Evolutionary conservation across 2,329 filamentous ascomycete genomes (phyloP).

Genomic region (Cadophora sp.): DNA sequence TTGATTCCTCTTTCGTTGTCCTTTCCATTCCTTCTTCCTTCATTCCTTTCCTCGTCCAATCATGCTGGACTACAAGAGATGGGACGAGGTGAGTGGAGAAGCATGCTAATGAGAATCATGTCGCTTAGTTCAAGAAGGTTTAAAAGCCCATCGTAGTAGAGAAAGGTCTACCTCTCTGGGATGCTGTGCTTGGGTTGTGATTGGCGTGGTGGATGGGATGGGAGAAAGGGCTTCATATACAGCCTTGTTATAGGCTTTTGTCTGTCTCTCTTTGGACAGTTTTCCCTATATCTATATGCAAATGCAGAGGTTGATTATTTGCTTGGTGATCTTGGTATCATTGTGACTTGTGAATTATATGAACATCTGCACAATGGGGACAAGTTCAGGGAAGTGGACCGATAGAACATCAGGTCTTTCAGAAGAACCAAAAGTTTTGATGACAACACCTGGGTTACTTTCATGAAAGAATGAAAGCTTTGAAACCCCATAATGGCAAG

Average conservation of each 20-base stretch:
- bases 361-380: too few relatives aligned
- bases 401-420: too few relatives aligned
- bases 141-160: not conserved
- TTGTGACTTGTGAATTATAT: too few relatives aligned
- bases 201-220: not conserved
- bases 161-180: too few relatives aligned
- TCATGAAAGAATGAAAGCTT: too few relatives aligned
- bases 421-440: too few relatives aligned
- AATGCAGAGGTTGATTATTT: constrained; percentile 17
- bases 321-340: not conserved
- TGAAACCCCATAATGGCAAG: too few relatives aligned
- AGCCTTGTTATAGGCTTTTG: constrained; percentile 19
- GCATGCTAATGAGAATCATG: not conserved
- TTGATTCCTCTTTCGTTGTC: not conserved
- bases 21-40: not conserved
- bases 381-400: too few relatives aligned
- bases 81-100: not conserved
- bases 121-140: not conserved
- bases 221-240: not conserved
- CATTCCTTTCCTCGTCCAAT: not conserved
- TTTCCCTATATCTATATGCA: constrained; percentile 18
- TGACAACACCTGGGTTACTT: too few relatives aligned
- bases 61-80: too few relatives aligned
- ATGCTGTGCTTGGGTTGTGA: not conserved
- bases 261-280: constrained; percentile 12